Conservation (phyloP, 495 filamentous ascomycete genomes). For the Hypoxylon rickii region DNA sequence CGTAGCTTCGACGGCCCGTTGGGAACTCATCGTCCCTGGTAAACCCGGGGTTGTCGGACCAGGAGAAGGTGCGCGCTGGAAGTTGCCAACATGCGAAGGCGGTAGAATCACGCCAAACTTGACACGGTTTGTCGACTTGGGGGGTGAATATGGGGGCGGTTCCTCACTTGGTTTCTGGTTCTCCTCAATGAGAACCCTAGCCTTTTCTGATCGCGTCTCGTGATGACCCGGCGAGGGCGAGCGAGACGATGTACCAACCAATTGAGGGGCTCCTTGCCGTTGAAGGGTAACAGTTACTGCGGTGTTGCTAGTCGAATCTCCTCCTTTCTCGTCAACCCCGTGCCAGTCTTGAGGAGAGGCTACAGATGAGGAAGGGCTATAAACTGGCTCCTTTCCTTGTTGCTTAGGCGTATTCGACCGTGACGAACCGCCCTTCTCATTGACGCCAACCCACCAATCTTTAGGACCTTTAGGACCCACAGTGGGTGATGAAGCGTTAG, state of each 20-base stretch:
- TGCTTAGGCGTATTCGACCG: conserved; percentile 1
- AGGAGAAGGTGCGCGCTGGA: conserved; percentile 50
- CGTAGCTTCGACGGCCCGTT: conserved; percentile 47
- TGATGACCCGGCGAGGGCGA: conserved; percentile 6
- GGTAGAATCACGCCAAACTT: conserved; percentile 49
- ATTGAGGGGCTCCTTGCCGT: conserved; percentile 3
- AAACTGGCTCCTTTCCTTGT: neutral
- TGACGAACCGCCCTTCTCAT: conserved; percentile 38
- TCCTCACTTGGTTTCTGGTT: conserved; percentile 32
- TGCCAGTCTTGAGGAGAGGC: conserved; percentile 42
- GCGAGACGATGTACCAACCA: conserved; percentile 17
- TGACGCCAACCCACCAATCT: conserved; percentile 43
- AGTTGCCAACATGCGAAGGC: conserved; percentile 38
- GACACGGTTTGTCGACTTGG: conserved; percentile 35
- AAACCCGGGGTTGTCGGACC: conserved; percentile 47
- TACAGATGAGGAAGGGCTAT: neutral
- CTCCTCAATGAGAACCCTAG: conserved; percentile 42
- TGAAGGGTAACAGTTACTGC: conserved; percentile 21
- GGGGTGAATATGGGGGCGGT: conserved; percentile 52
- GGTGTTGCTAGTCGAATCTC: conserved; percentile 20
- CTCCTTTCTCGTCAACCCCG: conserved; percentile 36
- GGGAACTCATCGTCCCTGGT: conserved; percentile 52
- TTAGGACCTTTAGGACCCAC: conserved; percentile 11
- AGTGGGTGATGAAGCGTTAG: neutral
- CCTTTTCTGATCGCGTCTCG: conserved; percentile 44